Evolutionary conservation across 2,329 filamentous ascomycete species (phyloP).

Genomic region (Aspergillus persii): DNA sequence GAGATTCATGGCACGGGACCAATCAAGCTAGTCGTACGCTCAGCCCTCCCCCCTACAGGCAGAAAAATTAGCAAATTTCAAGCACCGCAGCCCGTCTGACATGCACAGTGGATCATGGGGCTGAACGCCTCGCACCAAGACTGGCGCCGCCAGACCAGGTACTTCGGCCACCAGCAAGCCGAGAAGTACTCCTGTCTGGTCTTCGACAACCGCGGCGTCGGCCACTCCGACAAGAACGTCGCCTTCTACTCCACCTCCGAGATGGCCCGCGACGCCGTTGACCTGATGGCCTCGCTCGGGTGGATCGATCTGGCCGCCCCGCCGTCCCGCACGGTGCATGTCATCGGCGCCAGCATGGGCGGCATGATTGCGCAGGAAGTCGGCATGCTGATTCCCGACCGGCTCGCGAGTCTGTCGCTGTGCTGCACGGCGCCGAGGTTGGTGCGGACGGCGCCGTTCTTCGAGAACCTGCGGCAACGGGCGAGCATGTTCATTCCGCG

Average conservation of each 20-base stretch:
- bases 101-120: conserved; percentile 71
- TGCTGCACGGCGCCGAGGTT: conserved; percentile 61
- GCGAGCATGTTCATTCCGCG: conserved; percentile 66
- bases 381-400: conserved; percentile 37
- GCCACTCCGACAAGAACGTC: conserved; percentile 73
- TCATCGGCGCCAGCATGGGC: conserved; percentile 79
- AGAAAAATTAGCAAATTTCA: background rate
- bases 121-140: conserved; percentile 65
- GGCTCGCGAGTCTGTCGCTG: conserved; percentile 58
- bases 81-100: too few species aligned
- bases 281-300: conserved; percentile 66
- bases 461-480: conserved; percentile 62
- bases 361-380: conserved; percentile 92
- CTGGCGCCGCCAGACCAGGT: conserved; percentile 80
- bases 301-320: conserved; percentile 54
- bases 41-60: background rate
- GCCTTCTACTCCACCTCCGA: conserved; percentile 76
- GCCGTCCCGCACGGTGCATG: conserved; percentile 56
- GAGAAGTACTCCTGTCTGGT: conserved; percentile 71
- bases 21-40: conserved; percentile 66
- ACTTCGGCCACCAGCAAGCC: conserved; percentile 72
- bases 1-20: conserved; percentile 76
- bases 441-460: conserved; percentile 56
- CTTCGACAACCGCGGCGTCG: conserved; percentile 83
- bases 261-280: conserved; percentile 77